Evolutionary conservation across 345 rosid species (phyloP), one percentile per base, ranked within the genome.

Genomic region (Syzygium oleosum): DNA sequence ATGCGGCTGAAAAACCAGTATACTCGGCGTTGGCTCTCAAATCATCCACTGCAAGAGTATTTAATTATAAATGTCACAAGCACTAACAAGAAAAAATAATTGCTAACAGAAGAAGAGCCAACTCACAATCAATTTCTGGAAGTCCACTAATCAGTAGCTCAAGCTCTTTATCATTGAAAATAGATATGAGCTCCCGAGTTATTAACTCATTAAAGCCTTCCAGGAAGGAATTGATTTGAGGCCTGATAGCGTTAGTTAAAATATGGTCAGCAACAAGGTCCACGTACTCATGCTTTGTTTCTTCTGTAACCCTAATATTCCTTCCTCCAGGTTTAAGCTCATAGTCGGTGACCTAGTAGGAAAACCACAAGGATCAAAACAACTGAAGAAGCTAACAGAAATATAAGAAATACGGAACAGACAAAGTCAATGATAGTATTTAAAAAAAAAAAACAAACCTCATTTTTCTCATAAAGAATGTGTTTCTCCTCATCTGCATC

Each of bases 91-190:
- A 46, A 78, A 54, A 31, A 27, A 52, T 87, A 83, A 86, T 51
- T 46, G 55, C 52, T 23, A 52, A 34, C 7, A 8, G 54, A 31
- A 86, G 53, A 61, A 84, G 51, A 85, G 31, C 54, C 54, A 49
- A 91, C 99, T 96, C 90, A 97, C 99, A 91, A 88, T 97, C 99
- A 91, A 97, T 97, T 92, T 97, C 99, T n/a, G 99, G 99, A 90
- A 97, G 96, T 51, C 99, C 99, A n/a, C 99, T 97, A 88, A 97
- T 97, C 61, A 97, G 95, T 21, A 97, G 97, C 94, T 97, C 99
- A n/a, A 97, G 98, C 96, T 97, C 99, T 92, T 97, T 97, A 87
- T 97, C 99, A 84, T 97, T 95, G 85, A 97, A 97, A 78, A 96
- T 94, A 85, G 98, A 95, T 87, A 97, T 95, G 43, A 97, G 98